phyloP scores from a whole-genome alignment of 106 monocot genomes.

The Posidonia australis region DNA sequence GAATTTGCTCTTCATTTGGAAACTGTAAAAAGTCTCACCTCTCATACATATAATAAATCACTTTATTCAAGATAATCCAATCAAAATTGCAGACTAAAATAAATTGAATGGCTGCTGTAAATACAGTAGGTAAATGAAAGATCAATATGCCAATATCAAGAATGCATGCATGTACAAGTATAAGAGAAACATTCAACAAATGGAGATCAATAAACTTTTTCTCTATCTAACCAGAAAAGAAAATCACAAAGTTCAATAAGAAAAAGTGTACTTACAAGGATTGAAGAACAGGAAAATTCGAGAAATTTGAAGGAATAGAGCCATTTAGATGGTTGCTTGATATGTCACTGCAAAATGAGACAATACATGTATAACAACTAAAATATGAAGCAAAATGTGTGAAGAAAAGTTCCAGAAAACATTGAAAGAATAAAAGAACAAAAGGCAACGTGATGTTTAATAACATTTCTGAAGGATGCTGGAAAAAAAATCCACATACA shows the following conservation, averaged over 20 bases:
- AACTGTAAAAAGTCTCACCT: too few relatives aligned
- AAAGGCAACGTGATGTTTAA: too few relatives aligned
- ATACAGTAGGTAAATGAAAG: too few relatives aligned
- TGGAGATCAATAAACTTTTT: not conserved
- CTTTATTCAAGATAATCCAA: too few relatives aligned
- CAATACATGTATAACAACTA: not conserved
- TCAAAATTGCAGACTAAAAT: too few relatives aligned
- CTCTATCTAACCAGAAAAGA: not conserved
- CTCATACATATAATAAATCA: too few relatives aligned
- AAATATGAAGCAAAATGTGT: not conserved
- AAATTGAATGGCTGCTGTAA: too few relatives aligned
- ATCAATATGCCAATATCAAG: too few relatives aligned
- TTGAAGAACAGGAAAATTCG: constrained; percentile 58
- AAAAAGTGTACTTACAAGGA: constrained; percentile 44
- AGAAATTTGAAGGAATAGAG: constrained; percentile 56
- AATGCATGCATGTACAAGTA: too few relatives aligned
- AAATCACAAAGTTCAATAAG: not conserved
- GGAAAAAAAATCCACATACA: constrained; percentile 37
- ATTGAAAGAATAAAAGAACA: not conserved
- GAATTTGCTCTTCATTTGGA: too few relatives aligned
- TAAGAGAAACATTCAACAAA: not conserved
- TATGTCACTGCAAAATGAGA: constrained; percentile 45
- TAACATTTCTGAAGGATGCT: too few relatives aligned
- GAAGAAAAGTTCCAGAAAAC: not conserved
- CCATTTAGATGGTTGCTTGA: constrained; percentile 60